Evolutionary conservation across 495 filamentous ascomycete genomes (phyloP), one percentile per base, ranked within the genome.

Genomic region (Immersiella caudata): DNA sequence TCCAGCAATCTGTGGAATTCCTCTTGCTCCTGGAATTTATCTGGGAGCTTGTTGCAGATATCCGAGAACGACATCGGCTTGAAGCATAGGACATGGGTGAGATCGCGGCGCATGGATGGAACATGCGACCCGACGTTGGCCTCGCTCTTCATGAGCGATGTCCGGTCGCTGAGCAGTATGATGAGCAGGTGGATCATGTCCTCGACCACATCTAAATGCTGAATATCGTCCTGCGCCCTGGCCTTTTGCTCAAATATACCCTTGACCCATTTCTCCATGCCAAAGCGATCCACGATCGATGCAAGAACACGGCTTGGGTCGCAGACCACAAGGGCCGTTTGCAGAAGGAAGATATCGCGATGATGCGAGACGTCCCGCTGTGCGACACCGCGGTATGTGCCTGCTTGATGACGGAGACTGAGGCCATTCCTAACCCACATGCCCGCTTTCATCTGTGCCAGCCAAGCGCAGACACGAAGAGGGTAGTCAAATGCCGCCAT

Each of bases 351-450:
- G 66, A 99, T 95, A 76, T 99, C 95, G 59, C 95, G 88, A 73
- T 96, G 92, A 73, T 97, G 93, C 0, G 92, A 91, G 60, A 97
- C 90, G 79, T 98, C 94, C 66, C 95, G 85, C 69, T 93, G 90
- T 1, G 86, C 85, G 46, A 97, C 91, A 51, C 92, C 93, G 56
- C 92, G 89, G 72, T 98, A 98, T 14, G 93, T 94, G 18, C 91
- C 89, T 78, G 93, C 93, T 75, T 99, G 95, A 75, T 99, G 95
- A 16, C 92, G 89, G 55, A 99, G 86, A 75, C 93, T 97, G 70
- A 97, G 88, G 9, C 95, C 95, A 74, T 99, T 99, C 36, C 95
- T 89, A 49, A 99, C 96, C 95, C 95, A 99, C 91, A 97, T 95
- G 18, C 91, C 91, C 3, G 93, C 92, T 76, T 96, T 96, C 89